Evolutionary conservation across 768 basidiomycete species (phyloP).

Genomic region (Trametes sanguinea): DNA sequence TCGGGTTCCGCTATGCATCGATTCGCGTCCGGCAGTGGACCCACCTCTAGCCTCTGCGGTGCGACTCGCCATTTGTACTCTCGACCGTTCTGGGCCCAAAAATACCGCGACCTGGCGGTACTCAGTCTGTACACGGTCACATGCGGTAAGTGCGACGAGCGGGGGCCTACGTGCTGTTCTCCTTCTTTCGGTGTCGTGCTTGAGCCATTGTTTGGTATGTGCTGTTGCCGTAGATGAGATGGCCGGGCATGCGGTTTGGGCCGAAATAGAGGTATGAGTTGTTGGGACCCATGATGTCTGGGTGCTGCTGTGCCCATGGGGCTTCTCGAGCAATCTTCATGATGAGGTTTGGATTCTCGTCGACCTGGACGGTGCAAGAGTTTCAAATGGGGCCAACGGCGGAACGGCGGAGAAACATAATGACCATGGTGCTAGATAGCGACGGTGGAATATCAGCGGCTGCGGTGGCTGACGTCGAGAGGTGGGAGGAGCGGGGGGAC

Average conservation of each 20-base stretch:
- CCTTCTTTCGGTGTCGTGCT: conserved; percentile 56
- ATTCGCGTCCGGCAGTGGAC: conserved; percentile 21
- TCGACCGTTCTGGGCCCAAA: conserved; percentile 65
- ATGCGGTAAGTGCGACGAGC: neutral
- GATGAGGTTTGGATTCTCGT: conserved; percentile 58
- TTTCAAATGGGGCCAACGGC: neutral
- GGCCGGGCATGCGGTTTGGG: conserved; percentile 59
- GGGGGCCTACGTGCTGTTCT: conserved; percentile 60
- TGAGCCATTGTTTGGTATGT: conserved; percentile 57
- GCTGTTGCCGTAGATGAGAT: conserved; percentile 70
- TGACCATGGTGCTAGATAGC: conserved; percentile 22
- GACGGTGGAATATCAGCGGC: conserved; percentile 7
- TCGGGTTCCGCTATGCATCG: neutral
- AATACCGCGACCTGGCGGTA: conserved; percentile 67
- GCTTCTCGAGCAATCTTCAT: conserved; percentile 65
- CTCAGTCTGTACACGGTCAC: neutral
- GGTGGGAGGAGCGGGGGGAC: conserved; percentile 30
- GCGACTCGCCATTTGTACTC: conserved; percentile 77
- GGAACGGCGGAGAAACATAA: neutral
- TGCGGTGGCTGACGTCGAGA: neutral
- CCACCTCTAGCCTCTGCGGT: conserved; percentile 68
- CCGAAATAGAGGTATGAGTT: conserved; percentile 78
- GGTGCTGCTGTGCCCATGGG: conserved; percentile 67
- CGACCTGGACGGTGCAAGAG: conserved; percentile 43
- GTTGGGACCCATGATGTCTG: conserved; percentile 77